Base-by-base conservation (phyloP, 805 yeast genomes). In the Torulaspora delbrueckii region DNA sequence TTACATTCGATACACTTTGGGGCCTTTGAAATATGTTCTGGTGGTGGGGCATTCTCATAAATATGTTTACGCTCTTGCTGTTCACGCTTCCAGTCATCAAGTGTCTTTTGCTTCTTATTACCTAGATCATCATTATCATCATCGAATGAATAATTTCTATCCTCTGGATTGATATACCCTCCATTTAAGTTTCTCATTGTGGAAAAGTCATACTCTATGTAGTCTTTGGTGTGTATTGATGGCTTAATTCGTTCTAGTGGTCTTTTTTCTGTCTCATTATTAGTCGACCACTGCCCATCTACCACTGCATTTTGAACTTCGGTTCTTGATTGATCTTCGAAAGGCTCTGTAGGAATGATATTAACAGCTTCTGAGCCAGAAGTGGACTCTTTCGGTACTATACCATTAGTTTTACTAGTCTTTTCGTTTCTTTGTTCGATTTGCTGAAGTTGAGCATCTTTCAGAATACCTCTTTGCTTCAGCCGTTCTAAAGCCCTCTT, bases 101-200 rank as follows among this genome's bases (percentile, higher is more conserved):
- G 60, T 1, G 77, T 68, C 51, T 70, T 70, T 9, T 67, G 69
- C 32, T 57, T 58, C 37, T 58, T 44, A 37, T 57, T 18, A 40
- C 65, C 45, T 43, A 34, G 25, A 53, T 58, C 45, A 39, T 59
- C 62, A 47, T 54, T 67, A 54, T 69, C 74, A 10, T 50, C 46
- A 23, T 48, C 52, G 24, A 40, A 40, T 5, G 47, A 48, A 36
- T 32, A 30, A 8, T 40, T 23, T 28, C 51, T 46, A 35, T 59
- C 63, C 37, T 54, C 54, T 14, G 56, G 54, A 40, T 62, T 62
- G 24, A 90, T 71, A 60, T 82, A 90, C 18, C 99, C 99, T 56
- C 97, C 98, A 57, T 77, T 76, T 1, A 84, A 71, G 56, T 93
- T 96, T 51, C 79, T 78, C 88, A 95, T 85, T n/a, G 88, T 84